These are phyloP conservation scores for Xylaria sp. DNA, from an alignment of 495 filamentous ascomycete species.

Conservation along the genomic window DNA sequence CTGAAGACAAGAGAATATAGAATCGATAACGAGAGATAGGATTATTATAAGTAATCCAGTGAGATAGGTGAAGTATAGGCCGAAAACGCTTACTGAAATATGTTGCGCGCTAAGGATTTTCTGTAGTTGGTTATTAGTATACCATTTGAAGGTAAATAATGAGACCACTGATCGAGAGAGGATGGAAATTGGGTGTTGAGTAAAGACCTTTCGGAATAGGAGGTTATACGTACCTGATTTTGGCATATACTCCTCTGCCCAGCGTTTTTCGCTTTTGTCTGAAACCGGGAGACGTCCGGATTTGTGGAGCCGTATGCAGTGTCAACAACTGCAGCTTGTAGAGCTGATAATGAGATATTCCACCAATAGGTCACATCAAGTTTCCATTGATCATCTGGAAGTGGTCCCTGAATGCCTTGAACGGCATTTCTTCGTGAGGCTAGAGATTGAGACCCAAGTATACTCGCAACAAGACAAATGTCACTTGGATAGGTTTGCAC, in stretches of 20 bases:
- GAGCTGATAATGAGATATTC: background rate
- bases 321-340: background rate
- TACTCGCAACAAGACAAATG: too few species aligned
- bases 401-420: background rate
- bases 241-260: background rate
- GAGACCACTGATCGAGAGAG: too few species aligned
- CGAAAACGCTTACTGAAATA: background rate
- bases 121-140: background rate
- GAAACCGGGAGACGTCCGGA: too few species aligned
- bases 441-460: background rate
- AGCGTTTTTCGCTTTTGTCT: background rate
- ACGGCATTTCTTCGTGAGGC: background rate
- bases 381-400: constrained; percentile 6
- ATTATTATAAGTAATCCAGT: background rate
- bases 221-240: background rate
- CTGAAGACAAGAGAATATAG: background rate
- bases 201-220: too few species aligned
- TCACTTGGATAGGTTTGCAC: background rate
- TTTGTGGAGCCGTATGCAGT: background rate
- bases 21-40: background rate
- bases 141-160: too few species aligned
- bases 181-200: too few species aligned
- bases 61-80: background rate
- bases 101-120: background rate
- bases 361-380: constrained; percentile 5